Conservation (phyloP, 129 eudicot species). For the Chrysanthemum makinoi region DNA sequence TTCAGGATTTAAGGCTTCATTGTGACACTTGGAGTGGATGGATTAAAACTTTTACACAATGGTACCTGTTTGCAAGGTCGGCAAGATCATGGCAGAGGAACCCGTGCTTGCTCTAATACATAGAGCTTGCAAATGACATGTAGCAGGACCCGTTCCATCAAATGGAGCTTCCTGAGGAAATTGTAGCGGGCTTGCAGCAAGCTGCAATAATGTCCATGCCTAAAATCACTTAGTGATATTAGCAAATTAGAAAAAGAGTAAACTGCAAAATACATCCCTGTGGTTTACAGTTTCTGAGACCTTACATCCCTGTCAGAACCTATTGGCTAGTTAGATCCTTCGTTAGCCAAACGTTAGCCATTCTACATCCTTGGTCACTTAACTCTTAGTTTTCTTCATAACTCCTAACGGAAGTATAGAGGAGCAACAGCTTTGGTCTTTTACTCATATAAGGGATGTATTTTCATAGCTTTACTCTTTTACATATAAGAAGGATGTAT, state of each 20-base stretch:
- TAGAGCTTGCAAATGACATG: conserved; percentile 44
- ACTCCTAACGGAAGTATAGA: too few species aligned
- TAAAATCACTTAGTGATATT: conserved; percentile 30
- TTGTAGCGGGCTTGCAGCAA: conserved; percentile 71
- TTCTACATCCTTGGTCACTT: too few species aligned
- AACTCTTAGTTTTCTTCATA: too few species aligned
- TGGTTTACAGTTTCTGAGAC: too few species aligned
- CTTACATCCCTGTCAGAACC: too few species aligned
- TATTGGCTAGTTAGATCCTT: too few species aligned
- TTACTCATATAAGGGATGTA: too few species aligned
- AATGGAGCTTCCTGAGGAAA: conserved; percentile 39
- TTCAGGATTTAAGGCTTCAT: conserved; percentile 21
- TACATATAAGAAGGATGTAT: too few species aligned
- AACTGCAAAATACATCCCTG: too few species aligned
- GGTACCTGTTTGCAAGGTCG: conserved; percentile 48
- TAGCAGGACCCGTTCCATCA: conserved; percentile 35
- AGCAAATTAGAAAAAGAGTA: conserved; percentile 18
- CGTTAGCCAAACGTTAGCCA: too few species aligned
- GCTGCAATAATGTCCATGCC: conserved; percentile 60
- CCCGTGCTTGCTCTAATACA: conserved; percentile 31
- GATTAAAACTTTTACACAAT: not conserved
- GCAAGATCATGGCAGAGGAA: conserved; percentile 37
- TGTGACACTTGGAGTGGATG: not conserved
- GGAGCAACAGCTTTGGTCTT: too few species aligned
- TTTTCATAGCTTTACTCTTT: too few species aligned